A percentile compares a stretch with the other conserved stretches of the same genome.
These are phyloP conservation scores for Podaxis sp. DNA, from an alignment of 768 basidiomycete genomes.

Conservation along the genomic window DNA sequence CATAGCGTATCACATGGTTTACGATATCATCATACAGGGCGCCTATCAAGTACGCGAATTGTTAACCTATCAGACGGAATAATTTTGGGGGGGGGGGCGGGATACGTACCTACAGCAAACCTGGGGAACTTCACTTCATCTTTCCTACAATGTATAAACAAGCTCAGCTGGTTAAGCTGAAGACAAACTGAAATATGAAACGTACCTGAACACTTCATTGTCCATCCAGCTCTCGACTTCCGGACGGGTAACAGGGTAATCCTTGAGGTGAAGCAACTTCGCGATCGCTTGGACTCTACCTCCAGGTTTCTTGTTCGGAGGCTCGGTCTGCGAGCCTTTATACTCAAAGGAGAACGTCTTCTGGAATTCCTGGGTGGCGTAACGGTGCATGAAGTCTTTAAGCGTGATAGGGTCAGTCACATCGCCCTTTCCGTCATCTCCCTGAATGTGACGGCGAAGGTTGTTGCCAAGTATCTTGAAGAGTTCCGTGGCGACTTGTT, in stretches of 20 bases:
- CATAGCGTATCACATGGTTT: neutral
- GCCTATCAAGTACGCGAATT: neutral
- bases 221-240: neutral
- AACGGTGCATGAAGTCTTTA: neutral
- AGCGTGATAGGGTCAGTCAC: neutral
- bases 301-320: neutral
- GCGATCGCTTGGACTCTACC: neutral
- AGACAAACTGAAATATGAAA: neutral
- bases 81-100: neutral
- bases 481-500: neutral
- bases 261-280: neutral
- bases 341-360: neutral
- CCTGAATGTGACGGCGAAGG: neutral
- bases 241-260: neutral
- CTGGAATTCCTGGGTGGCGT: neutral
- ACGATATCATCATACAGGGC: neutral
- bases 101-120: neutral
- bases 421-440: neutral
- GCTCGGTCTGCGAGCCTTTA: neutral
- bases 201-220: neutral
- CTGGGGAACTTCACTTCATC: neutral
- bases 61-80: neutral
- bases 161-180: neutral
- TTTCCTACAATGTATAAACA: neutral
- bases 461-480: neutral